These are phyloP conservation scores for Pleurotus salmoneostramineus DNA, from an alignment of 768 basidiomycete species.

Conservation along the genomic window DNA sequence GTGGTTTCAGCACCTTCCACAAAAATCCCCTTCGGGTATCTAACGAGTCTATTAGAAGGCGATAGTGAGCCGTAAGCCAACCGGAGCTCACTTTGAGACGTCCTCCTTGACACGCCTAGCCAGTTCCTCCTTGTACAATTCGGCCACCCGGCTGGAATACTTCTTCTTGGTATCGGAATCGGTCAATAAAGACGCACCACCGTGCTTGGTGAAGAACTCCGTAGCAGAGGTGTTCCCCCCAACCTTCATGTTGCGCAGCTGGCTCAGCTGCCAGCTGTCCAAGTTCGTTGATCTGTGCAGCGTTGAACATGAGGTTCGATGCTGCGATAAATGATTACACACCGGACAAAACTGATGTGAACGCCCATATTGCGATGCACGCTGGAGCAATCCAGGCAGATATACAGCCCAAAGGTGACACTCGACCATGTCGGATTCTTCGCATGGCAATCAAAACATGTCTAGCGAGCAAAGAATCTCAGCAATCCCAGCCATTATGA, in stretches of 20 bases:
- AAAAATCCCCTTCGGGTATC: constrained; percentile 72
- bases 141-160: constrained; percentile 80
- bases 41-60: constrained; percentile 22
- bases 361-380: constrained; percentile 96
- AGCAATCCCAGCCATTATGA: background rate
- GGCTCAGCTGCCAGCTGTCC: constrained; percentile 87
- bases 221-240: constrained; percentile 86
- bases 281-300: constrained; percentile 85
- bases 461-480: constrained; percentile 32
- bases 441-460: constrained; percentile 93
- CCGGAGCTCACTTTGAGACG: constrained; percentile 45
- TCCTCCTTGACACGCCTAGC: constrained; percentile 80
- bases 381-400: constrained; percentile 96
- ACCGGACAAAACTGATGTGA: constrained; percentile 97
- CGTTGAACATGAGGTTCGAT: background rate
- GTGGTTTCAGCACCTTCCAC: constrained; percentile 74
- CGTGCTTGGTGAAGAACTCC: constrained; percentile 89
- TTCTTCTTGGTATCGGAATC: constrained; percentile 85
- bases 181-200: constrained; percentile 63
- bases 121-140: constrained; percentile 91
- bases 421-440: constrained; percentile 98
- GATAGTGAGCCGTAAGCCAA: background rate
- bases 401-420: constrained; percentile 94
- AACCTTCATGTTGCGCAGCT: constrained; percentile 94
- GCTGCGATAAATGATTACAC: constrained; percentile 18